Conservation (phyloP, 345 rosid genomes). For the Tarenaya hassleriana region DNA sequence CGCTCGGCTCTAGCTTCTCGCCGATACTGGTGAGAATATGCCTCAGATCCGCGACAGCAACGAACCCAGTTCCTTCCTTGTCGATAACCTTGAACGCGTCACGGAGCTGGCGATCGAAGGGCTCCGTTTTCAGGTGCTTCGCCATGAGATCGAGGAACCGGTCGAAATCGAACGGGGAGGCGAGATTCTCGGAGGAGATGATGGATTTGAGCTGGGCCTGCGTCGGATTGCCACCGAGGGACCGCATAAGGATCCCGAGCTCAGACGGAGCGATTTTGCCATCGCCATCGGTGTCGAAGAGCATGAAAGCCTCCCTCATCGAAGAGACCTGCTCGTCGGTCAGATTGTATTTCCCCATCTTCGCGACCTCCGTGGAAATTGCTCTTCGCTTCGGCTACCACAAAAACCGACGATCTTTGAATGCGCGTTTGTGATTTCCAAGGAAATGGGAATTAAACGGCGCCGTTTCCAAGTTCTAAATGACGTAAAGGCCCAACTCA, state of each 20-base stretch:
- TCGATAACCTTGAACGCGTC: conserved; percentile 96
- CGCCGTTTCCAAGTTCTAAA: too few relatives aligned
- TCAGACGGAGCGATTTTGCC: conserved; percentile 94
- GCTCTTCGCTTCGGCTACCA: too few relatives aligned
- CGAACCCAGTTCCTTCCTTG: conserved; percentile 82
- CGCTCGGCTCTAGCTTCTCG: conserved; percentile 85
- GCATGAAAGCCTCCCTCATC: conserved; percentile 94
- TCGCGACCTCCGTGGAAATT: neutral
- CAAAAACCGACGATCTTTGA: too few relatives aligned
- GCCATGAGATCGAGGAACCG: conserved; percentile 92
- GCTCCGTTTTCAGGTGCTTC: conserved; percentile 82
- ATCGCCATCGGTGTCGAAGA: conserved; percentile 91
- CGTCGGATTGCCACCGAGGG: conserved; percentile 98
- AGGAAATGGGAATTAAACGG: too few relatives aligned
- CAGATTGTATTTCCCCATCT: conserved; percentile 73
- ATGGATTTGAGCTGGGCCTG: conserved; percentile 86
- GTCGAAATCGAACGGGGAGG: conserved; percentile 77
- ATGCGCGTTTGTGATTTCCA: too few relatives aligned
- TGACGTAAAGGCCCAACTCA: too few relatives aligned
- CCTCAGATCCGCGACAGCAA: conserved; percentile 87
- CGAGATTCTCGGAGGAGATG: conserved; percentile 55
- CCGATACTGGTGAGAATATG: conserved; percentile 90
- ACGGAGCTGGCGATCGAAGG: conserved; percentile 94
- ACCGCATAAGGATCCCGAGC: conserved; percentile 91
- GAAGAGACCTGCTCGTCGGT: conserved; percentile 92